Conservation (phyloP, 2,329 filamentous ascomycete genomes). For the Parastagonospora avenae region DNA sequence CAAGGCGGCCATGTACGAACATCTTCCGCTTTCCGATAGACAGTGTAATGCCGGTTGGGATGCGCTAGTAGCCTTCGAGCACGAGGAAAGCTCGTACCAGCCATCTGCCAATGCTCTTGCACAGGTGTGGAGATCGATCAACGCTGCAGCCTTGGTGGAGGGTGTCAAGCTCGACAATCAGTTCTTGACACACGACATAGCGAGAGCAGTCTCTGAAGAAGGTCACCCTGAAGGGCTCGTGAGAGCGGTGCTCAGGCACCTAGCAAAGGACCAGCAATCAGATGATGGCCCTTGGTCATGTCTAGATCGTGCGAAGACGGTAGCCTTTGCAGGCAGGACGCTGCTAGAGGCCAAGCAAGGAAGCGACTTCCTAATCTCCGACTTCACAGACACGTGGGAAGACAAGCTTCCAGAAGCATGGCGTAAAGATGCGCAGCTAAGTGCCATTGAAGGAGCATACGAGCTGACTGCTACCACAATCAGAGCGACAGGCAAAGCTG, state of each 20-base stretch:
- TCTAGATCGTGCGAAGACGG: constrained; percentile 39
- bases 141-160: constrained; percentile 49
- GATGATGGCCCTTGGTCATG: constrained; percentile 38
- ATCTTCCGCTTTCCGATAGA: constrained; percentile 58
- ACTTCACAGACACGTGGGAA: constrained; percentile 46
- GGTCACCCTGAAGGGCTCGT: constrained; percentile 47
- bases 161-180: constrained; percentile 47
- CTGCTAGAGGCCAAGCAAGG: constrained; percentile 36
- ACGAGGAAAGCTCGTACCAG: constrained; percentile 47
- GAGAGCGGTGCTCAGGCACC: constrained; percentile 43
- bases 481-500: constrained; percentile 21
- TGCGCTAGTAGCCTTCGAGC: constrained; percentile 60
- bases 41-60: constrained; percentile 59
- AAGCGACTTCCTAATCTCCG: constrained; percentile 34
- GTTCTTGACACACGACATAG: constrained; percentile 43
- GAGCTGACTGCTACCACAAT: constrained; percentile 44
- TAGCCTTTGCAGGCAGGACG: constrained; percentile 38
- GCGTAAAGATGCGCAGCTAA: constrained; percentile 41
- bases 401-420: constrained; percentile 46
- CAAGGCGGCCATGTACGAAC: constrained; percentile 51
- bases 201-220: constrained; percentile 40
- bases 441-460: constrained; percentile 38
- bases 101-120: constrained; percentile 56
- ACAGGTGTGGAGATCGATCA: constrained; percentile 55
- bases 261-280: constrained; percentile 36